A percentile compares a stretch with the other conserved stretches of the same genome.
These are phyloP conservation scores for Aphanomyces stellatus DNA, from an alignment of 352 stramenopile genomes.

Conservation along the genomic window DNA sequence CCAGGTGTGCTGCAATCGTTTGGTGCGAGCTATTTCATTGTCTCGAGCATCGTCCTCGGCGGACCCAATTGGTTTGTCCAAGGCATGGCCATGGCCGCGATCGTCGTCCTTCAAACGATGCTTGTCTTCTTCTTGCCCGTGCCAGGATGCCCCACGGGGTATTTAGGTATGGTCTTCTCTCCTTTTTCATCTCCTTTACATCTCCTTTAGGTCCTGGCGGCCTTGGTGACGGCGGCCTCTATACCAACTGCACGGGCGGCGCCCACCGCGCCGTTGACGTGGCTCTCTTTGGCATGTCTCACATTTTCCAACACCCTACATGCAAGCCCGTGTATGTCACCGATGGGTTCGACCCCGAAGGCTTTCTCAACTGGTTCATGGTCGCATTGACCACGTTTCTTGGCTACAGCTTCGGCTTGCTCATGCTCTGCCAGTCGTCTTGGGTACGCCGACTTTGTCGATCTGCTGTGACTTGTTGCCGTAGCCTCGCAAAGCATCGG, in stretches of 20 bases:
- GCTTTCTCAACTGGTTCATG: constrained; percentile 68
- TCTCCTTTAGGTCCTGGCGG: constrained; percentile 36
- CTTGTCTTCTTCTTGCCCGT: constrained; percentile 44
- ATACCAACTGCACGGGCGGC: constrained; percentile 65
- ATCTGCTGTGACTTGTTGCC: neutral
- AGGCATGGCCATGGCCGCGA: constrained; percentile 28
- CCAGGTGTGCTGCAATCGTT: constrained; percentile 68
- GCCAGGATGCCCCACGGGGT: constrained; percentile 58
- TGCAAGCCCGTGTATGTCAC: constrained; percentile 50
- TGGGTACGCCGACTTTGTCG: neutral
- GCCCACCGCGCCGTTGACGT: constrained; percentile 65
- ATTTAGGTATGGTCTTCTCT: constrained; percentile 28
- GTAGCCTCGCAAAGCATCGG: neutral
- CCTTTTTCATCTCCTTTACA: neutral
- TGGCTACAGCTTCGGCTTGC: constrained; percentile 40
- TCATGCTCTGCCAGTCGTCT: constrained; percentile 22
- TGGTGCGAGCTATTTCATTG: constrained; percentile 33
- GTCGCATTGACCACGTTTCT: constrained; percentile 48
- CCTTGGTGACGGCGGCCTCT: constrained; percentile 28
- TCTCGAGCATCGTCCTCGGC: constrained; percentile 20
- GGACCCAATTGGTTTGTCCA: constrained; percentile 22
- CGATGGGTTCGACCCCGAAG: constrained; percentile 64
- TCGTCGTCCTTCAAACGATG: constrained; percentile 32
- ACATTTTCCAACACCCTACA: constrained; percentile 64
- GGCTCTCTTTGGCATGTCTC: constrained; percentile 40